Conservation (phyloP, 139 green algal genomes). For the Ettlia oleoabundans region DNA sequence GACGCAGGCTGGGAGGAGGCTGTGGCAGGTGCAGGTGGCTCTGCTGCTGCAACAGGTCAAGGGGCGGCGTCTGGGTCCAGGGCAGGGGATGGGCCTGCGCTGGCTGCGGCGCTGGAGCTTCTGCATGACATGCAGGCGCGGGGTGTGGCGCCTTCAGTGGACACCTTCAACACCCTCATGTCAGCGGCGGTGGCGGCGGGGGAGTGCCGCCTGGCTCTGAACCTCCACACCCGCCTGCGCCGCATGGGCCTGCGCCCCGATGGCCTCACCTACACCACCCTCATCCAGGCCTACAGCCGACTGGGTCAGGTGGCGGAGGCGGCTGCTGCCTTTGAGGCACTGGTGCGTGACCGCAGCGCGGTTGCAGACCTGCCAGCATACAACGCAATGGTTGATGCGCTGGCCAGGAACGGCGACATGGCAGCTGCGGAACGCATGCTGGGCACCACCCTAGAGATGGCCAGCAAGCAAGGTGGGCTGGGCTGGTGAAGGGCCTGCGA, state of each 20-base stretch:
- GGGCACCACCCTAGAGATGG: constrained; percentile 24
- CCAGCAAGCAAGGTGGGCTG: constrained; percentile 23
- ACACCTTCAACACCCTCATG: constrained; percentile 59
- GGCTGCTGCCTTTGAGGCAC: constrained; percentile 50
- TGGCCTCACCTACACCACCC: constrained; percentile 49
- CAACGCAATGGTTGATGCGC: constrained; percentile 58
- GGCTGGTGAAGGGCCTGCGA: not conserved
- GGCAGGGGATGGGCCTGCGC: not conserved
- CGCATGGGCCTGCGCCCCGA: constrained; percentile 26
- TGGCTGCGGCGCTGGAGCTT: not conserved
- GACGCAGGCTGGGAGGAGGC: no score
- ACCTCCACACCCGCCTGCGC: constrained; percentile 29
- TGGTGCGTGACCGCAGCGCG: constrained; percentile 44
- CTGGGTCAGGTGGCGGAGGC: constrained; percentile 34
- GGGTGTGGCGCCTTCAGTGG: not conserved
- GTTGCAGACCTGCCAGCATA: constrained; percentile 54
- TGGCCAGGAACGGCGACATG: constrained; percentile 57
- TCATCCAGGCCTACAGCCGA: constrained; percentile 44
- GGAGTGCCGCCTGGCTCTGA: constrained; percentile 40
- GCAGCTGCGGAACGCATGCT: constrained; percentile 57
- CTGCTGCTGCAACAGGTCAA: no score
- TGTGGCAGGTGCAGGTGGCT: no score
- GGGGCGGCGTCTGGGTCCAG: not conserved
- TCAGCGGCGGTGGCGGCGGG: constrained; percentile 41
- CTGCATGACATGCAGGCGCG: constrained; percentile 22